Evolutionary conservation across 345 rosid species (phyloP).

Genomic region (Melastoma malabathricum): DNA sequence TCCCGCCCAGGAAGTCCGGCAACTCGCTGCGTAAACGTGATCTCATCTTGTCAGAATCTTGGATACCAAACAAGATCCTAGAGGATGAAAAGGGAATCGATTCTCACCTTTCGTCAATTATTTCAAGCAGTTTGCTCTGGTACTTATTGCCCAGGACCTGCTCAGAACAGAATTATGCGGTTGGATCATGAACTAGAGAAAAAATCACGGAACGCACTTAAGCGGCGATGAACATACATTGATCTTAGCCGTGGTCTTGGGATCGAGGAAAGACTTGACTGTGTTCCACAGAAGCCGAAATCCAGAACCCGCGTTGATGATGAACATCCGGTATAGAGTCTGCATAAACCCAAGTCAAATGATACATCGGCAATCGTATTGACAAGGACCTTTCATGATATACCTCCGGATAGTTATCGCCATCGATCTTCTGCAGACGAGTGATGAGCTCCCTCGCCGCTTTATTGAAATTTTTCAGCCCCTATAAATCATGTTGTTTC

Average conservation of each 20-base stretch:
- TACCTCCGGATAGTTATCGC: slow-evolving; percentile 44
- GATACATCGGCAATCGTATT: too few species aligned
- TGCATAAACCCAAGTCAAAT: slow-evolving; percentile 2
- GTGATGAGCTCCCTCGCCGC: slow-evolving; percentile 28
- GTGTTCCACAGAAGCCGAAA: slow-evolving; percentile 40
- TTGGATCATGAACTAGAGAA: too few species aligned
- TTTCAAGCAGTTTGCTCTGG: slow-evolving; percentile 29
- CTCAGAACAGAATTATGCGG: too few species aligned
- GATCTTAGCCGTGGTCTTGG: slow-evolving; percentile 31
- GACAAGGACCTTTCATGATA: neutral
- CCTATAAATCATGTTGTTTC: slow-evolving; percentile 8
- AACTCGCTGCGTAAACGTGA: slow-evolving; percentile 27
- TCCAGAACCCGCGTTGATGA: slow-evolving; percentile 42
- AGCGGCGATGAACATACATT: slow-evolving; percentile 13
- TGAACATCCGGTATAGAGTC: slow-evolving; percentile 35
- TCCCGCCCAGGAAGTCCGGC: slow-evolving; percentile 51
- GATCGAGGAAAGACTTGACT: slow-evolving; percentile 33
- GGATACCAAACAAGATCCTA: too few species aligned
- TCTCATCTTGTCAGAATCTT: neutral
- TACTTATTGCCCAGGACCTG: slow-evolving; percentile 35
- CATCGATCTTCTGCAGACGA: slow-evolving; percentile 34
- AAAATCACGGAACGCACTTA: too few species aligned
- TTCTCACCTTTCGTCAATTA: slow-evolving; percentile 24
- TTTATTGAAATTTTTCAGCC: slow-evolving; percentile 29
- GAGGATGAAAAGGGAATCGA: too few species aligned